Conservation (phyloP, 495 filamentous ascomycete genomes). For the Melanomma pulvis-pyrius region DNA sequence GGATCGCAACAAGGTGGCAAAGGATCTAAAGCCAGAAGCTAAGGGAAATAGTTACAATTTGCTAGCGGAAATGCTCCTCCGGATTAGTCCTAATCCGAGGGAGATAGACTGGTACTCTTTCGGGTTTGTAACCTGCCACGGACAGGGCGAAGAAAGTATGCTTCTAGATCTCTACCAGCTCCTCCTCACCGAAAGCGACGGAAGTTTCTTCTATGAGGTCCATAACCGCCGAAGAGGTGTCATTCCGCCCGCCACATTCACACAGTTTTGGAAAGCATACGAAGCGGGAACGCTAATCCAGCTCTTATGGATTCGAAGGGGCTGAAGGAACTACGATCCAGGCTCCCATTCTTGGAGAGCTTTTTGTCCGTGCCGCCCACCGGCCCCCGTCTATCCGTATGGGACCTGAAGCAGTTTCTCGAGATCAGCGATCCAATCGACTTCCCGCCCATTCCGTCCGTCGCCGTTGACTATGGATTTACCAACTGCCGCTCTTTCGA, state of each 20-base stretch:
- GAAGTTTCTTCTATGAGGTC: slow-evolving; percentile 37
- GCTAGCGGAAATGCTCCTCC: slow-evolving; percentile 30
- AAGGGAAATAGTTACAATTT: slow-evolving; percentile 37
- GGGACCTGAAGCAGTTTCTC: slow-evolving; percentile 43
- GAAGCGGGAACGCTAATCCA: slow-evolving; percentile 43
- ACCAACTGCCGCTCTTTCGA: slow-evolving; percentile 43
- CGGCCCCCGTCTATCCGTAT: slow-evolving; percentile 39
- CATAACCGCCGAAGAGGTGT: slow-evolving; percentile 17
- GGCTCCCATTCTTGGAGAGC: slow-evolving; percentile 38
- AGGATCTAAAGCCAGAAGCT: slow-evolving; percentile 40
- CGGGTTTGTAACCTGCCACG: slow-evolving; percentile 42
- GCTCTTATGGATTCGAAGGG: slow-evolving; percentile 45
- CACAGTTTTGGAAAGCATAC: slow-evolving; percentile 44
- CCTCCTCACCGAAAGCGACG: slow-evolving; percentile 38
- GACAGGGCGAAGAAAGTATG: slow-evolving; percentile 36
- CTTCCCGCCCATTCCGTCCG: slow-evolving; percentile 35
- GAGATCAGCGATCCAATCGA: slow-evolving; percentile 38
- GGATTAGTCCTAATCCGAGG: slow-evolving; percentile 30
- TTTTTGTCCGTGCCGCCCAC: slow-evolving; percentile 39
- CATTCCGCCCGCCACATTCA: slow-evolving; percentile 38
- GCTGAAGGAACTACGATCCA: slow-evolving; percentile 36
- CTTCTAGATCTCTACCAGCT: slow-evolving; percentile 40
- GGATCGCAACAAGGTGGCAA: slow-evolving; percentile 36
- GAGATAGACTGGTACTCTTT: slow-evolving; percentile 39
- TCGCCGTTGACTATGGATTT: slow-evolving; percentile 42